A percentile compares a stretch with the other conserved stretches of the same genome.
These are phyloP conservation scores for Nitzschia sp. DNA, from an alignment of 108 stramenopile genomes.

Conservation along the genomic window DNA sequence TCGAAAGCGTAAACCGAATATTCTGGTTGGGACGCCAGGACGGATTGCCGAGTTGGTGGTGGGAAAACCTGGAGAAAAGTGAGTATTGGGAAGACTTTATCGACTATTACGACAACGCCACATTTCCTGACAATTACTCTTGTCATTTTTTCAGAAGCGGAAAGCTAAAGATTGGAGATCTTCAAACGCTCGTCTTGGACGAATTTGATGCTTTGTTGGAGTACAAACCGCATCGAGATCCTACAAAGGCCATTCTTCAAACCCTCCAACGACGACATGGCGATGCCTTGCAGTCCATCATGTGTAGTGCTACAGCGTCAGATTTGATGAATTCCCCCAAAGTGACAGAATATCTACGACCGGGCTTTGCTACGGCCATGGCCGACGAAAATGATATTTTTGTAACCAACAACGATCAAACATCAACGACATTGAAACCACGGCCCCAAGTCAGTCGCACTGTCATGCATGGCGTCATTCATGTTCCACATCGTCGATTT, in stretches of 20 bases:
- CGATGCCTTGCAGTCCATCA: slow-evolving; percentile 49
- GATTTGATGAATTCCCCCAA: slow-evolving; percentile 65
- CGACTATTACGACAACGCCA: too few relatives aligned
- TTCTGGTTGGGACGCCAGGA: slow-evolving; percentile 88
- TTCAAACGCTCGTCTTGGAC: slow-evolving; percentile 79
- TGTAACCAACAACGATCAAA: slow-evolving; percentile 42
- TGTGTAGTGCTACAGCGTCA: slow-evolving; percentile 85
- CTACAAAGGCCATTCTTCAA: slow-evolving; percentile 69
- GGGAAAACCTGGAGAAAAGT: slow-evolving; percentile 76
- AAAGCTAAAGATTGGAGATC: slow-evolving; percentile 58
- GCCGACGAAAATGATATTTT: slow-evolving; percentile 69
- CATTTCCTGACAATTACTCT: too few relatives aligned
- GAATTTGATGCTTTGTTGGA: slow-evolving; percentile 89
- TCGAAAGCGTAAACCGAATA: slow-evolving; percentile 72
- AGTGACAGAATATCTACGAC: slow-evolving; percentile 51
- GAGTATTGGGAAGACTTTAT: slow-evolving; percentile 16
- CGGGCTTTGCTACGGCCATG: slow-evolving; percentile 73
- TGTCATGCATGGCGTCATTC: slow-evolving; percentile 81
- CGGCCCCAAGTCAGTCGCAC: slow-evolving; percentile 69
- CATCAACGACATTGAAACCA: not conserved
- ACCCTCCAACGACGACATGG: slow-evolving; percentile 65
- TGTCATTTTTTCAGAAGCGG: slow-evolving; percentile 39
- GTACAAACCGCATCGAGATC: slow-evolving; percentile 78
- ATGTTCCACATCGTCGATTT: slow-evolving; percentile 72
- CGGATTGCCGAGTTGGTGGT: slow-evolving; percentile 84